Evolutionary conservation across 2,329 filamentous ascomycete genomes (phyloP).

Genomic region (Ilyonectria mors-panacis): DNA sequence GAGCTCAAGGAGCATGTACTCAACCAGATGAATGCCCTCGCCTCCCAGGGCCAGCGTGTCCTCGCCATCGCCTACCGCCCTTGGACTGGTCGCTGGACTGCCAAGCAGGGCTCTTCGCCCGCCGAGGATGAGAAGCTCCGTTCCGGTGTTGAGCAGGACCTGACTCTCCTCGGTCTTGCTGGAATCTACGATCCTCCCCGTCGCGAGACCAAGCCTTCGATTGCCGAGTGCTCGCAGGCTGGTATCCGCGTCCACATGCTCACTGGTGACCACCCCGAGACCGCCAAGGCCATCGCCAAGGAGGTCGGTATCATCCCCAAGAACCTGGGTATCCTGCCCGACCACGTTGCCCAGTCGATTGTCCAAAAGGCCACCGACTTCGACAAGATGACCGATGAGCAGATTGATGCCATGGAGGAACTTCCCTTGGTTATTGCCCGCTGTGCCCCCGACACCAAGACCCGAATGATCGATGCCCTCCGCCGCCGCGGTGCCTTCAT

Average conservation of each 20-base stretch:
- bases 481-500: conserved; percentile 83
- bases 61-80: conserved; percentile 79
- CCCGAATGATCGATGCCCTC: conserved; percentile 90
- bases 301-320: conserved; percentile 83
- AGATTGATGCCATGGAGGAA: conserved; percentile 82
- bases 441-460: conserved; percentile 89
- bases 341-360: conserved; percentile 75
- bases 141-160: conserved; percentile 73
- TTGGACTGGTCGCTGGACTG: conserved; percentile 64
- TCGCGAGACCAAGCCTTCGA: conserved; percentile 81
- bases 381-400: conserved; percentile 80
- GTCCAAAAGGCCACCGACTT: conserved; percentile 85
- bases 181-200: conserved; percentile 91
- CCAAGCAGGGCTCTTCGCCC: conserved; percentile 52
- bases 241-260: conserved; percentile 89
- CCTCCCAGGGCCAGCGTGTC: conserved; percentile 79
- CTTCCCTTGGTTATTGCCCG: conserved; percentile 87
- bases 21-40: conserved; percentile 71
- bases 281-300: conserved; percentile 82
- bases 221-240: conserved; percentile 78
- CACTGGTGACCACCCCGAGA: conserved; percentile 86
- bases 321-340: conserved; percentile 72
- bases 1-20: conserved; percentile 66
- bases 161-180: conserved; percentile 84
- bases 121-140: conserved; percentile 66